A percentile compares a stretch with the other conserved stretches of the same genome.
Conservation (phyloP, 768 basidiomycete species). For the Suillus lakei region DNA sequence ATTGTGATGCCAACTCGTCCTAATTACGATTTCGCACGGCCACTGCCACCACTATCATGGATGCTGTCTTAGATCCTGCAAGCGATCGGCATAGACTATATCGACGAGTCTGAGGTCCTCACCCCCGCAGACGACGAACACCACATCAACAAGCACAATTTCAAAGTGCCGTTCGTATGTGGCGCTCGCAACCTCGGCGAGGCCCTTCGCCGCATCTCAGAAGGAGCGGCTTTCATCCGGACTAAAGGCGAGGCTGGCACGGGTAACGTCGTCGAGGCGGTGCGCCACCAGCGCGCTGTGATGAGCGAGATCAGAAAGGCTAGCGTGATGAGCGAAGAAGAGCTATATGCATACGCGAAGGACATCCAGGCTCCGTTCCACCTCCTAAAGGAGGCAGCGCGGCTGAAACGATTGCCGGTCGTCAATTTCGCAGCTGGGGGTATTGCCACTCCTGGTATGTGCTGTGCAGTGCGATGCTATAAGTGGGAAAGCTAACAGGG, state of each 20-base stretch:
- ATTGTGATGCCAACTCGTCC: neutral
- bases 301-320: slow-evolving; percentile 85
- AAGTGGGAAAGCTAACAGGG: slow-evolving; percentile 1
- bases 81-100: slow-evolving; percentile 94
- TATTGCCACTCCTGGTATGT: slow-evolving; percentile 84
- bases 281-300: slow-evolving; percentile 87
- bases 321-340: slow-evolving; percentile 90
- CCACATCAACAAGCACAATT: slow-evolving; percentile 96
- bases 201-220: slow-evolving; percentile 93
- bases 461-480: neutral
- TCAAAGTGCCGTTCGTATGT: slow-evolving; percentile 96
- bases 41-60: neutral
- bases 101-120: slow-evolving; percentile 93
- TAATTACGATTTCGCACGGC: neutral
- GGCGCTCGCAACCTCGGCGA: slow-evolving; percentile 96
- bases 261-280: slow-evolving; percentile 92
- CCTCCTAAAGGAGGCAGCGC: slow-evolving; percentile 93
- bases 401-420: slow-evolving; percentile 89
- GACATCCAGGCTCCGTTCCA: slow-evolving; percentile 94
- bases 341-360: slow-evolving; percentile 92
- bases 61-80: slow-evolving; percentile 77
- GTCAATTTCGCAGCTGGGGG: slow-evolving; percentile 98
- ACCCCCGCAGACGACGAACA: slow-evolving; percentile 96
- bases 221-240: slow-evolving; percentile 98
- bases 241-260: slow-evolving; percentile 95